Percentiles rank a stretch among this genome's conserved stretches.
Evolutionary conservation across 2,329 filamentous ascomycete species (phyloP).

Genomic region (Ceratocystis lukuohia): DNA sequence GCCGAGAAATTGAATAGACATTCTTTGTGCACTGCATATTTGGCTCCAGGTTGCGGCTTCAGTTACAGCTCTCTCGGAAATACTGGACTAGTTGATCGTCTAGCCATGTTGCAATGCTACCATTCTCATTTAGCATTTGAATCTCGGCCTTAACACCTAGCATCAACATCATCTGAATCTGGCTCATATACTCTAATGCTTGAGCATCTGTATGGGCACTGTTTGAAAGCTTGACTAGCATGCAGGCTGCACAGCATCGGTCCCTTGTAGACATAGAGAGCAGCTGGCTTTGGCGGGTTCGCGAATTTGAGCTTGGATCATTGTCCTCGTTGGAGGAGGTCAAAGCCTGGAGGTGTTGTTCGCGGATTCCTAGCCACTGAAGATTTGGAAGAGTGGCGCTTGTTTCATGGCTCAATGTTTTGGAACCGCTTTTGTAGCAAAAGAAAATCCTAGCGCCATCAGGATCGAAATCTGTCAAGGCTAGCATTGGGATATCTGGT

Average conservation of each 20-base stretch:
- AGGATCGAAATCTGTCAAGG: conserved; percentile 62
- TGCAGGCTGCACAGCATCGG: conserved; percentile 40
- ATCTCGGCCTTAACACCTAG: conserved; percentile 66
- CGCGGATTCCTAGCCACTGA: conserved; percentile 50
- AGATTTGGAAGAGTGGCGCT: conserved; percentile 38
- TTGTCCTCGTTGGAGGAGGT: background rate
- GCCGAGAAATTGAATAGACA: background rate
- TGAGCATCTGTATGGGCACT: conserved; percentile 23
- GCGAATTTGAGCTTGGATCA: conserved; percentile 3
- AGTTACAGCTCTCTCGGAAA: background rate
- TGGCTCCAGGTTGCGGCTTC: background rate
- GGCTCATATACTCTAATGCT: conserved; percentile 33
- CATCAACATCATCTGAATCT: conserved; percentile 61
- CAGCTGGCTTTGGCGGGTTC: conserved; percentile 21
- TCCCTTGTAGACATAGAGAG: conserved; percentile 40
- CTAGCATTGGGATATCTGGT: conserved; percentile 44
- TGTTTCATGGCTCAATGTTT: conserved; percentile 45
- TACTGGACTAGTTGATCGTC: conserved; percentile 26
- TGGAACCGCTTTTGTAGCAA: conserved; percentile 61
- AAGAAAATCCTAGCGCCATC: conserved; percentile 61
- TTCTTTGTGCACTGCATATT: too few relatives aligned
- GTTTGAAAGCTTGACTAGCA: conserved; percentile 35
- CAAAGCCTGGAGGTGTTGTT: conserved; percentile 28
- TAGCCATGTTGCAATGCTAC: conserved; percentile 39
- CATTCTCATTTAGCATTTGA: conserved; percentile 49